Evolutionary conservation across 495 filamentous ascomycete genomes (phyloP).

Genomic region (Penicillium egyptiacum): DNA sequence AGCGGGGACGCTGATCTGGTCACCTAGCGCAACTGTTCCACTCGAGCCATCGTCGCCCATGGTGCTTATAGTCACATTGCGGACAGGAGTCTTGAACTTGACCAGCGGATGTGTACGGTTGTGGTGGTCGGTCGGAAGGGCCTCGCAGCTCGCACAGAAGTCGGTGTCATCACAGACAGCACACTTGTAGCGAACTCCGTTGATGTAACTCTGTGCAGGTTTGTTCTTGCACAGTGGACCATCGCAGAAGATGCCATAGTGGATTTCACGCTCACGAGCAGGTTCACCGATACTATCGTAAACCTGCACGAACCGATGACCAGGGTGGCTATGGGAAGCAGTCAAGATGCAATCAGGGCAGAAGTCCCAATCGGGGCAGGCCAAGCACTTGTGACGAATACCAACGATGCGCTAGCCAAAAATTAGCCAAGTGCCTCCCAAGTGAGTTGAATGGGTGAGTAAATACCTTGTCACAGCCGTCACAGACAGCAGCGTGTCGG

Average conservation of each 20-base stretch:
- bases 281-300: slow-evolving; percentile 72
- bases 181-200: slow-evolving; percentile 91
- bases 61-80: slow-evolving; percentile 85
- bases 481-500: slow-evolving; percentile 85
- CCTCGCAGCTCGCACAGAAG: slow-evolving; percentile 94
- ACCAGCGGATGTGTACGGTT: slow-evolving; percentile 94
- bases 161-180: slow-evolving; percentile 95
- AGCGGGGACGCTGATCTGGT: slow-evolving; percentile 48
- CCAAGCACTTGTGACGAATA: slow-evolving; percentile 94
- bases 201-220: slow-evolving; percentile 64
- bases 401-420: slow-evolving; percentile 66
- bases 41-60: slow-evolving; percentile 70
- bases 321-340: slow-evolving; percentile 67
- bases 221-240: slow-evolving; percentile 79
- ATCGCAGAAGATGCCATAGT: slow-evolving; percentile 91
- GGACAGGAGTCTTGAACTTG: slow-evolving; percentile 94
- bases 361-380: slow-evolving; percentile 97
- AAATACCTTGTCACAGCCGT: slow-evolving; percentile 83
- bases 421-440: slow-evolving; percentile 27
- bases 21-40: slow-evolving; percentile 66
- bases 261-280: slow-evolving; percentile 51
- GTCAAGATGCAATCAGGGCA: slow-evolving; percentile 74
- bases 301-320: slow-evolving; percentile 87
- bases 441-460: not conserved
- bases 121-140: slow-evolving; percentile 77